These are phyloP conservation scores for Emericellopsis atlantica DNA, from an alignment of 2,329 filamentous ascomycete genomes.

Conservation along the genomic window DNA sequence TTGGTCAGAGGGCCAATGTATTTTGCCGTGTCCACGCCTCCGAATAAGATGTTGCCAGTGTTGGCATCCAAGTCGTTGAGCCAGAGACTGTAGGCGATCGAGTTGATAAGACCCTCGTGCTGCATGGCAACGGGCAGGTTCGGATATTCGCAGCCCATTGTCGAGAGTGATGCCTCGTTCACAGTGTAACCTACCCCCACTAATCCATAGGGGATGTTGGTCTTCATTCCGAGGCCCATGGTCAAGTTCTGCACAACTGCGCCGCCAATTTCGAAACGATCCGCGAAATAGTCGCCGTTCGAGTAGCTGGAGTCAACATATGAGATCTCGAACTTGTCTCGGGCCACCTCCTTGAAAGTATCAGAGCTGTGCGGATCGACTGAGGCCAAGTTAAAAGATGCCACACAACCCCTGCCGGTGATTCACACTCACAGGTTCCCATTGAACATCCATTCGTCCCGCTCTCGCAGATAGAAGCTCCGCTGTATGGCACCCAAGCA, in stretches of 20 bases:
- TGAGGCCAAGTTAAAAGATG: conserved; percentile 16
- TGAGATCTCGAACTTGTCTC: conserved; percentile 38
- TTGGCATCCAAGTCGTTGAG: conserved; percentile 45
- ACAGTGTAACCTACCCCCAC: conserved; percentile 47
- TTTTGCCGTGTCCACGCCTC: conserved; percentile 68
- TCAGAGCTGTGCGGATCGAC: conserved; percentile 31
- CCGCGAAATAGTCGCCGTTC: conserved; percentile 44
- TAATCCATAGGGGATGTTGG: conserved; percentile 42
- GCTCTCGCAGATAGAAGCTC: conserved; percentile 24
- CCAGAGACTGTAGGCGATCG: conserved; percentile 61
- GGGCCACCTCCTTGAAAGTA: conserved; percentile 29
- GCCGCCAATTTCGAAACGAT: conserved; percentile 41
- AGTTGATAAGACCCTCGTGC: conserved; percentile 49
- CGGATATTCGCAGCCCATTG: conserved; percentile 23
- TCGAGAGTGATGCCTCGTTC: conserved; percentile 32
- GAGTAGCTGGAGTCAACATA: conserved; percentile 50
- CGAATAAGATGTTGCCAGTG: conserved; percentile 63
- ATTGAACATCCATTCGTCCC: conserved; percentile 21
- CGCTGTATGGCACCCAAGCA: conserved; percentile 41
- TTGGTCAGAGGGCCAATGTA: conserved; percentile 51
- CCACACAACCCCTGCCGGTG: background rate
- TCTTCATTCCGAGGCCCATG: conserved; percentile 44
- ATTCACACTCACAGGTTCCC: conserved; percentile 29
- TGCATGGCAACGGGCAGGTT: conserved; percentile 56
- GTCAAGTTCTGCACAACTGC: conserved; percentile 39